Base-by-base conservation (phyloP, 345 rosid species). In the Arabidopsis suecica region DNA sequence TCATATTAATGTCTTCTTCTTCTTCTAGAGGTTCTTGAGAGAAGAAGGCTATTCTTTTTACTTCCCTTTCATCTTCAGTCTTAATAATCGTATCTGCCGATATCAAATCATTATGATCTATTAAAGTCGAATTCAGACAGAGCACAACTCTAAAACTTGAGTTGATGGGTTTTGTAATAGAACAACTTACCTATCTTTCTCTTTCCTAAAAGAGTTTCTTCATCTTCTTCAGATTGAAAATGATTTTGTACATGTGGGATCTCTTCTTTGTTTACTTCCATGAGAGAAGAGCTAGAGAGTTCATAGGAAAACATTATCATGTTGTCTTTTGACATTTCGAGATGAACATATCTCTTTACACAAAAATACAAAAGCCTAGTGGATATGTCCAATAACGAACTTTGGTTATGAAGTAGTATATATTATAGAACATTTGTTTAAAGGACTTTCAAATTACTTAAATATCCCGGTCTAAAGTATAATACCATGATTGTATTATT, bases 171-270 rank as follows among this genome's bases (percentile, higher is more conserved):
- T 61, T 34, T 33, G 62, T 75, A 9, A 42, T 41, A 22, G 47
- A 61, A 37, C 2, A 62, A 54, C 75, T 55, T 70, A 77, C 80
- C 22, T 56, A 77, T 30, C 76, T 77, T 77, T 38, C 80, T 77
- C 61, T 77, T 77, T 14, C 61, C 38, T 56, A 30, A 30, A 28
- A 38, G 56, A 48, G 54, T 62, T 18, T 56, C 25, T 23, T 69
- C 65, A 14, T 13, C 50, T 61, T 60, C 65, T 33, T 55, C 6
- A 34, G 62, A 53, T 6, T 58, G 61, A 38, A 67, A 32, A 41
- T 1, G 7, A 18, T 51, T 30, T 16, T 61, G 40, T 41, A 5
- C 34, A 14, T 47, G 0, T 45, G 50, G 37, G 55, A 33, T 50
- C 54, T 57, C 65, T 57, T 55, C 61, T 77, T 55, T 34, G 65